Base-by-base conservation (phyloP, 306 rosid species). In the Quercus alba region DNA sequence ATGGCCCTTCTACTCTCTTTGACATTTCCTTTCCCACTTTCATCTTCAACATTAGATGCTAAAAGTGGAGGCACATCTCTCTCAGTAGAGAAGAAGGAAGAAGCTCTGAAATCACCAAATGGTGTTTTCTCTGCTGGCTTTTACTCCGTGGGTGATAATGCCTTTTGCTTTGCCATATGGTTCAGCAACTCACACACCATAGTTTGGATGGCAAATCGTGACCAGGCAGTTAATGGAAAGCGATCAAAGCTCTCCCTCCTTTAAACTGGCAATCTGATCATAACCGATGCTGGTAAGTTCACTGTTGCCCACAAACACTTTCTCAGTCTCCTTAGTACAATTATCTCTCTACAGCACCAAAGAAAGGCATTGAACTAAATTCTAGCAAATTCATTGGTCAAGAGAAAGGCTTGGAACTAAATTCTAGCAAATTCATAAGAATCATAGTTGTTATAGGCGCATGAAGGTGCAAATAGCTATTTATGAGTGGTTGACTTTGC, bases 101-200 rank as follows among this genome's bases (percentile, higher is more conserved):
- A 87, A 1, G 72, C 85, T 57, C 59, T 84, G 11, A 41, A 61
- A 12, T 89, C 92, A 35, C 72, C 83, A 6, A 73, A 78, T 20
- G 87, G 82, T 14, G 74, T 74, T 0, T 91, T 87, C 85, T 72
- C 86, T 0, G 89, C 91, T 4, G 91, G 90, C 13, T 91, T 87
- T 78, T 74, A 67, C 2, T 1, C 51, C 5, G 80, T 85, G 0
- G 86, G 82, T 12, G 49, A 57, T 17, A 85, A 91, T 18, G 87
- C 96, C 1, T 89, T 77, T 33, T 81, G 84, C 82, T 89, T 87
- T n/a, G 91, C 89, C 25, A 13, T 85, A 13, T 82, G 86, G 80
- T 82, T 79, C 71, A 71, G 17, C n/a, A 77, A 81, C 23, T 6
- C 33, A 5, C 76, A 0, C 23, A 56, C 84, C 23, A 20, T 83